Conservation (phyloP, 768 basidiomycete species). For the Lactarius vividus region DNA sequence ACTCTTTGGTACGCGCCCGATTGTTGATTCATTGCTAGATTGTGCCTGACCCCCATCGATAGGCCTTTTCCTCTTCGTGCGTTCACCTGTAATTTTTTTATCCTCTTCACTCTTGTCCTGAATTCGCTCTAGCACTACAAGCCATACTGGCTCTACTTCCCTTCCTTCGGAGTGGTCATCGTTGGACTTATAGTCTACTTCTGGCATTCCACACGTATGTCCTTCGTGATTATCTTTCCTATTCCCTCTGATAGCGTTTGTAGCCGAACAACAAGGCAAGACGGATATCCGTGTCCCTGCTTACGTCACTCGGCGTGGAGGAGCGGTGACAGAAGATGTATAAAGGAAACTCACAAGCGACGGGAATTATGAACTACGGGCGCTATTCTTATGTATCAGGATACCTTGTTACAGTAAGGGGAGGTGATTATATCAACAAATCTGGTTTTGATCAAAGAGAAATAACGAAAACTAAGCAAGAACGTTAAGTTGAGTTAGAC, state of each 20-base stretch:
- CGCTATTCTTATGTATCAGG: neutral
- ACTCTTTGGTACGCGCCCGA: slow-evolving; percentile 52
- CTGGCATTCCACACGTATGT: slow-evolving; percentile 80
- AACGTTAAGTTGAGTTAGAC: neutral
- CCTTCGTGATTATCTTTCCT: neutral
- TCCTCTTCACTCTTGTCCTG: slow-evolving; percentile 3
- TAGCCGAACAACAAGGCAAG: slow-evolving; percentile 74
- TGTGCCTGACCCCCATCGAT: neutral
- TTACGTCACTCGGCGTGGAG: slow-evolving; percentile 44
- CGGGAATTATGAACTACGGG: neutral
- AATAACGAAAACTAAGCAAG: neutral
- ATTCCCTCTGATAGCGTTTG: slow-evolving; percentile 7
- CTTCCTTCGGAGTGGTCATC: slow-evolving; percentile 69
- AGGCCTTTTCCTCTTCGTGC: slow-evolving; percentile 55
- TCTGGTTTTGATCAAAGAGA: slow-evolving; percentile 1
- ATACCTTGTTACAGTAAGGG: neutral
- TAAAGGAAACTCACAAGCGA: neutral
- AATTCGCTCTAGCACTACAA: slow-evolving; percentile 56
- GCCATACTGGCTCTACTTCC: slow-evolving; percentile 89
- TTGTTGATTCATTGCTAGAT: slow-evolving; percentile 10
- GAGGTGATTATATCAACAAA: slow-evolving; percentile 33
- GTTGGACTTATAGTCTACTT: slow-evolving; percentile 79
- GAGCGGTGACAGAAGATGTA: neutral
- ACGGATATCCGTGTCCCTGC: slow-evolving; percentile 55
- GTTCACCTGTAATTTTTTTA: slow-evolving; percentile 23